Evolutionary conservation across 352 stramenopile genomes (phyloP).

Genomic region (Pythium brachiatum): DNA sequence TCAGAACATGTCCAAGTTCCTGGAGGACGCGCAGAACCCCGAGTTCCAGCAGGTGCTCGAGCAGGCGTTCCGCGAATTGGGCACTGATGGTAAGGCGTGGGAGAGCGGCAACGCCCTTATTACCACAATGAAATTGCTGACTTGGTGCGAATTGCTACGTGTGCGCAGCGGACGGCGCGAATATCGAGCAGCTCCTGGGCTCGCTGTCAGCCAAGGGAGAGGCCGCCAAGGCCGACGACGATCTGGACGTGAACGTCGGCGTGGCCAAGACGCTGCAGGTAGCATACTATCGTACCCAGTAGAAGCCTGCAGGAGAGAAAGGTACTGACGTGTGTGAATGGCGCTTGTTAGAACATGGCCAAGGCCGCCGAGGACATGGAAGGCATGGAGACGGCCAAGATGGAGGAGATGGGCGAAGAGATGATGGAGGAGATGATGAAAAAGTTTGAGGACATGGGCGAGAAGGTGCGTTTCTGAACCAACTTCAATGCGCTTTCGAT

Average conservation of each 20-base stretch:
- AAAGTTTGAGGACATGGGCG: slow-evolving; percentile 94
- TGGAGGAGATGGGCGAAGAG: slow-evolving; percentile 91
- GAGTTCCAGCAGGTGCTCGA: slow-evolving; percentile 86
- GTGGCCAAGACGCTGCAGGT: slow-evolving; percentile 86
- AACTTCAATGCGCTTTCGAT: background rate
- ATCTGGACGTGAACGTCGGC: slow-evolving; percentile 69
- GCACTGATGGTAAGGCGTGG: slow-evolving; percentile 42
- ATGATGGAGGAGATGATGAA: slow-evolving; percentile 97
- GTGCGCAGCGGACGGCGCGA: slow-evolving; percentile 44
- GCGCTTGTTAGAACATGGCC: slow-evolving; percentile 71
- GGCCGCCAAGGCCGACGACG: slow-evolving; percentile 46
- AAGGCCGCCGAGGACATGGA: slow-evolving; percentile 88
- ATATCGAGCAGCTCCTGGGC: slow-evolving; percentile 71
- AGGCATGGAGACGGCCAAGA: slow-evolving; percentile 69
- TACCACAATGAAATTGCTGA: background rate
- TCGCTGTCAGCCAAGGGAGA: slow-evolving; percentile 40
- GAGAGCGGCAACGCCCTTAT: background rate
- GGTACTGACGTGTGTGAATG: slow-evolving; percentile 2
- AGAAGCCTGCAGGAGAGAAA: too few relatives aligned
- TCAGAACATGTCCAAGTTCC: slow-evolving; percentile 84
- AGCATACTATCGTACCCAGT: too few relatives aligned
- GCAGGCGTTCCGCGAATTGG: slow-evolving; percentile 85
- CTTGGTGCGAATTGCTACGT: background rate
- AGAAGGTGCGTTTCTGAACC: slow-evolving; percentile 65
- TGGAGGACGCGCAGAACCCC: slow-evolving; percentile 83